Base-by-base conservation (phyloP, 2,329 filamentous ascomycete species). In the Microthyrium microscopicum region DNA sequence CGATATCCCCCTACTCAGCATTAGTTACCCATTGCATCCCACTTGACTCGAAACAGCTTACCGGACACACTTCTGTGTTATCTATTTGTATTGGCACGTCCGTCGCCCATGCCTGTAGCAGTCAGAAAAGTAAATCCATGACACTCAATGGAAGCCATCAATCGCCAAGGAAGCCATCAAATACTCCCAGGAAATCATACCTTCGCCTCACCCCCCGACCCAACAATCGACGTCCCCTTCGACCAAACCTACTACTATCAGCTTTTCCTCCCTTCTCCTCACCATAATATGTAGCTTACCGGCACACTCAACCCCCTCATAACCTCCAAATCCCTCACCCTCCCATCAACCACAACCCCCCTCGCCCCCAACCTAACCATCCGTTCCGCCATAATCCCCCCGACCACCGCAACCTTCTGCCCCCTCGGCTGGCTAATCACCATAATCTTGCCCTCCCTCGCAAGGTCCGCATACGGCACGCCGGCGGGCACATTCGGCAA, bases 371-470 rank as follows among this genome's bases (percentile, higher is more conserved):
- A 60, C 11, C 64, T 50, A 44, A 72, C 70, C 66, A 83, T 77
- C 15, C 78, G 62, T 20, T 68, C 58, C 4, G 75, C 78, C 67
- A 83, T 78, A 41, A 84, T 80, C 13, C 78, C 78, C n/a, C 79
- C 79, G 5, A 80, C 64, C 5, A 80, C 65, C 5, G 78, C 78
- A 52, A 78, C 81, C 33, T 62, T 64, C 48, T 82, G 76, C 1
- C 60, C 63, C 1, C 58, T 46, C 0, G 77, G 74, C 45, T 83
- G 77, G 39, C 70, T 67, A 38, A 83, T 63, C 4, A 84, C 56
- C 4, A 74, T 68, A 34, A 83, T 62, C 2, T 71, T 76, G 5
- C 62, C 66, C 0, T 64, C 56, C 18, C 67, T 53, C 2, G 70
- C 66, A 26, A 70, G 55, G 51, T 85, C 79, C 24, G 73, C 74